Base-by-base conservation (phyloP, 1,284 basidiomycete genomes). In the Cryptococcus neoformans region DNA sequence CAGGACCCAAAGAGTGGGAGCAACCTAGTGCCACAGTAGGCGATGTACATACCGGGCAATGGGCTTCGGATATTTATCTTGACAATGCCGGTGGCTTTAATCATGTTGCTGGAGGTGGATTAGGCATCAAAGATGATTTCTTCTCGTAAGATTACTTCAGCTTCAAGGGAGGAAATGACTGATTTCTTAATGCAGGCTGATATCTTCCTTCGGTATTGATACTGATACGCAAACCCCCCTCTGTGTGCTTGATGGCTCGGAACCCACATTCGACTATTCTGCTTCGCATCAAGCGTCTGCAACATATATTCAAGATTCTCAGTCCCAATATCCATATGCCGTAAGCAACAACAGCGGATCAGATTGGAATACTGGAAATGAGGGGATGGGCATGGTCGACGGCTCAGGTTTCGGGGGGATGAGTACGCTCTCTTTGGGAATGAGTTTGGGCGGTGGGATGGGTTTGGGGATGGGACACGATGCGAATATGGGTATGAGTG, bases 51-150 rank as follows among this genome's bases (percentile, higher is more conserved):
- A 6, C 16, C 11, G 40, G 16, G 28, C 21, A 34, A 4, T 41
- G 52, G 44, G 5, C 42, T 40, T 45, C 16, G 17, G 52, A 6
- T 38, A 41, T 14, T 21, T 39, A 8, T 47, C 51, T 38, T 49
- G 34, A 50, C 48, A 28, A 28, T 28, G 12, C 36, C 49, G 51
- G 28, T 61, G 53, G 62, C 36, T 47, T 58, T 47, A 54, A 46
- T 36, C 57, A 60, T 57, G 49, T 55, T 14, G 60, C 53, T n/a
- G 53, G 57, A 35, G 50, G 62, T 52, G 61, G 60, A 9, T 58
- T 52, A 4, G 60, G 63, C n/a, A 53, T 60, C 17, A 54, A 63
- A 42, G 62, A 68, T 34, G 66, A 68, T 52, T 62, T 68, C 55
- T 66, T 63, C 37, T 64, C 66, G 64, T 67, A 39, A 49, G 64